Evolutionary conservation across 2,329 filamentous ascomycete species (phyloP).

Genomic region (Calonectria pseudoreteaudii): DNA sequence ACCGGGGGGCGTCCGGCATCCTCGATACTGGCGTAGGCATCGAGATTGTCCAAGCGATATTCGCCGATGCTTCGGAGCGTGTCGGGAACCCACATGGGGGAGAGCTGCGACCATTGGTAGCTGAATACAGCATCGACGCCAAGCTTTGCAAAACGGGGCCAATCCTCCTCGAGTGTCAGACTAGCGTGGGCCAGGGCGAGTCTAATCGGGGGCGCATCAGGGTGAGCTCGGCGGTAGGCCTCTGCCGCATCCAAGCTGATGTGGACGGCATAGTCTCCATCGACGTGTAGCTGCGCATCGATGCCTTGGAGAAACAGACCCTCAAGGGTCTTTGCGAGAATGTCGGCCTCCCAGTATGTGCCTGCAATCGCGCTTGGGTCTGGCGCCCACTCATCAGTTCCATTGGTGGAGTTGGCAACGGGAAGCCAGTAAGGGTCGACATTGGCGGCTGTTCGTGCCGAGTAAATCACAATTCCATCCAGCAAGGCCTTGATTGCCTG

Average conservation of each 20-base stretch:
- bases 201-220: constrained; percentile 17
- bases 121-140: constrained; percentile 34
- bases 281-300: constrained; percentile 40
- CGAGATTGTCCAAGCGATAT: constrained; percentile 39
- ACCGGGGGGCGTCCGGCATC: constrained; percentile 18
- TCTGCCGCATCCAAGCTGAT: constrained; percentile 39
- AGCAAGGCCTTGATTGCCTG: constrained; percentile 44
- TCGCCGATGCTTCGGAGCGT: constrained; percentile 29
- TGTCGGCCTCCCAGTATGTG: constrained; percentile 40
- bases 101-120: constrained; percentile 36
- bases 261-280: constrained; percentile 42
- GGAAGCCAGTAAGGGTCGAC: constrained; percentile 42
- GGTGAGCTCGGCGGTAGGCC: constrained; percentile 28
- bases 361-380: constrained; percentile 38
- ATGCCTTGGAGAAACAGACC: constrained; percentile 34
- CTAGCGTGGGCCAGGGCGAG: constrained; percentile 34
- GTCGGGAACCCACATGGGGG: constrained; percentile 27
- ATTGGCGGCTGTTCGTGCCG: constrained; percentile 42
- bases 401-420: constrained; percentile 18
- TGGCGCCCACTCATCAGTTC: constrained; percentile 34
- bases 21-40: constrained; percentile 30
- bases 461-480: constrained; percentile 44
- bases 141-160: constrained; percentile 34
- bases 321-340: constrained; percentile 40
- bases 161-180: constrained; percentile 28